phyloP scores from a whole-genome alignment of 2,329 filamentous ascomycete species.

The Arthroderma uncinatum region DNA sequence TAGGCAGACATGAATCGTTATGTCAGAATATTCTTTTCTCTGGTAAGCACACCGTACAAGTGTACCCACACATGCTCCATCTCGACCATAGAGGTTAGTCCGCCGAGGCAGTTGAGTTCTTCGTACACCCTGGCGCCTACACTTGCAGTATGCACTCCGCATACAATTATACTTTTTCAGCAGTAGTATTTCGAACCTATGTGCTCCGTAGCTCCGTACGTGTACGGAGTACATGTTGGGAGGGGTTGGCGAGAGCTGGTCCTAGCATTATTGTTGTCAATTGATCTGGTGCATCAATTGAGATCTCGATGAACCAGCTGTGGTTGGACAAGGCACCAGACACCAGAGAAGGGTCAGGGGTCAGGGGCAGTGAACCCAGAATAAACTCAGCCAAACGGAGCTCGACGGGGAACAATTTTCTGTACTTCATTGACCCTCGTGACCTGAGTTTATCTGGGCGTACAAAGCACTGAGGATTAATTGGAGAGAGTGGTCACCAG shows the following conservation, averaged over 20 bases:
- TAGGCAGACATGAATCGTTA: background rate
- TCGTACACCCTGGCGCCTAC: too few species aligned
- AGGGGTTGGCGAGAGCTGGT: background rate
- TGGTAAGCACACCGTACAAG: too few species aligned
- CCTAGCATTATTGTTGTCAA: background rate
- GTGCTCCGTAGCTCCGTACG: too few species aligned
- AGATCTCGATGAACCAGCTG: background rate
- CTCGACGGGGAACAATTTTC: background rate
- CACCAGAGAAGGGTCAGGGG: background rate
- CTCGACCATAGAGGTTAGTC: background rate
- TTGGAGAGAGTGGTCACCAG: background rate
- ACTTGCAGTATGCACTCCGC: too few species aligned
- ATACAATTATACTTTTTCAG: too few species aligned
- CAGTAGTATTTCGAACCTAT: too few species aligned
- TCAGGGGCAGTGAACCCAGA: background rate
- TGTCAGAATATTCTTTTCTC: too few species aligned
- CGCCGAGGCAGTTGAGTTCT: background rate
- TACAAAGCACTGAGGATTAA: background rate
- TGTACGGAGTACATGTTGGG: background rate
- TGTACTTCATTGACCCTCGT: background rate
- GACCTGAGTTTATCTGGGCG: background rate
- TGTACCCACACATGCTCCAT: background rate
- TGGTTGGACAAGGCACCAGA: too few species aligned
- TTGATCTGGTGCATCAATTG: background rate
- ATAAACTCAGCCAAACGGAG: background rate